Conservation (phyloP, 768 basidiomycete genomes). For the Naganishia kalamii region DNA sequence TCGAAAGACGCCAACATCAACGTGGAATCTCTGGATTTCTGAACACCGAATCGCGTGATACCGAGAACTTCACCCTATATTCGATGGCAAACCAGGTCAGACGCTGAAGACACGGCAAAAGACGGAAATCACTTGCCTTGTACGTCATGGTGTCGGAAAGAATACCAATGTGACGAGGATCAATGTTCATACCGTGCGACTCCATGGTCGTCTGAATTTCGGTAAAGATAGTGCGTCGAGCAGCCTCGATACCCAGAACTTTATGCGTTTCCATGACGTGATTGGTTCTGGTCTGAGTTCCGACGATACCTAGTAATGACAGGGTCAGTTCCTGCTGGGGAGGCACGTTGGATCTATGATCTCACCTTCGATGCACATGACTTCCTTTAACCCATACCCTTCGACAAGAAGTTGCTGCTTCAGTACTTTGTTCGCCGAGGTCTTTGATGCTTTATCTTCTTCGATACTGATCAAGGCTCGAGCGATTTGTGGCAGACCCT, state of each 20-base stretch:
- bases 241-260: constrained; percentile 97
- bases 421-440: constrained; percentile 59
- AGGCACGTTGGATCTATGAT: neutral
- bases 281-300: constrained; percentile 86
- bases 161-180: constrained; percentile 96
- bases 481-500: constrained; percentile 81
- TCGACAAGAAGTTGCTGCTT: constrained; percentile 91
- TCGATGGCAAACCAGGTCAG: neutral
- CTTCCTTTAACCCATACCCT: constrained; percentile 91
- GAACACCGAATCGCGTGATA: constrained; percentile 97
- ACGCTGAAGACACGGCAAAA: neutral
- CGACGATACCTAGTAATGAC: constrained; percentile 66
- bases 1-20: constrained; percentile 99
- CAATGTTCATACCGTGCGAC: constrained; percentile 95
- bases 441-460: constrained; percentile 39
- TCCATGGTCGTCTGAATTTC: constrained; percentile 97
- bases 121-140: constrained; percentile 56
- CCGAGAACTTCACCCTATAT: constrained; percentile 87
- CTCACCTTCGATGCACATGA: constrained; percentile 92
- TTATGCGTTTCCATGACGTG: constrained; percentile 93
- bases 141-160: constrained; percentile 98
- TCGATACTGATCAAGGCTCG: constrained; percentile 95
- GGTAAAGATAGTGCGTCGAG: constrained; percentile 85
- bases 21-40: constrained; percentile 95
- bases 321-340: neutral